Evolutionary conservation across 2,329 filamentous ascomycete species (phyloP).

Genomic region (Karstenula rhodostoma): DNA sequence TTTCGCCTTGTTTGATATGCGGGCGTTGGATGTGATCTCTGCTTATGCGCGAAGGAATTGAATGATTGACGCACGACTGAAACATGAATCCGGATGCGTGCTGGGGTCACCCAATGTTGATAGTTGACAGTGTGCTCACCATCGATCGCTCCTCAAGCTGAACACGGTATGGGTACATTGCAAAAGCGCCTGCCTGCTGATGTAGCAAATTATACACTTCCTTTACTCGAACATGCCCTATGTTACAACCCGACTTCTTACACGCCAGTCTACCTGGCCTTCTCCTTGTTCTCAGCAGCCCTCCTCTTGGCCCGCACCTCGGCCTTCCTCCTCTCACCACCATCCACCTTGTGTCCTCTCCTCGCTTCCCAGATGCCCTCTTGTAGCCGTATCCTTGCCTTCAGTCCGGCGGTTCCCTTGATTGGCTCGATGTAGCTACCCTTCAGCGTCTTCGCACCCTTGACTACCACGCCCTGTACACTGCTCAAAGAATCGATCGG

Average conservation of each 20-base stretch:
- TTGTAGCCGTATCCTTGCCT: slow-evolving; percentile 72
- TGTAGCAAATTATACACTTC: slow-evolving; percentile 2
- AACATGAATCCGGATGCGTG: too few species aligned
- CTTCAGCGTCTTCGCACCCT: slow-evolving; percentile 72
- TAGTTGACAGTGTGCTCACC: neutral
- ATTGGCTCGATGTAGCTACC: slow-evolving; percentile 78
- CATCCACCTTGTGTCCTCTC: slow-evolving; percentile 90
- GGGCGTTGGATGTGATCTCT: slow-evolving; percentile 3
- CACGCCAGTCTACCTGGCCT: slow-evolving; percentile 48
- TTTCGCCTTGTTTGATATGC: slow-evolving; percentile 9
- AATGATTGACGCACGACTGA: neutral
- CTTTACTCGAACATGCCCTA: slow-evolving; percentile 12
- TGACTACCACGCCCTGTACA: slow-evolving; percentile 72
- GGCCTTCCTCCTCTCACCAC: slow-evolving; percentile 88
- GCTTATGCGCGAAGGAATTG: slow-evolving; percentile 2
- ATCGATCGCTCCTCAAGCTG: neutral
- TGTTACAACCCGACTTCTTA: slow-evolving; percentile 1
- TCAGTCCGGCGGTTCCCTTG: slow-evolving; percentile 66
- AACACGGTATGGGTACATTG: neutral
- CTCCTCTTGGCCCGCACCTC: slow-evolving; percentile 88
- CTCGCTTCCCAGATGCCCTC: slow-evolving; percentile 95
- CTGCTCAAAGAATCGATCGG: slow-evolving; percentile 61
- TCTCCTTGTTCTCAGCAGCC: slow-evolving; percentile 78
- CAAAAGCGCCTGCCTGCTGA: neutral
- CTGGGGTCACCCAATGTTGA: neutral